phyloP scores from a whole-genome alignment of 75 land plant species.

The Adiantum capillusveneris region DNA sequence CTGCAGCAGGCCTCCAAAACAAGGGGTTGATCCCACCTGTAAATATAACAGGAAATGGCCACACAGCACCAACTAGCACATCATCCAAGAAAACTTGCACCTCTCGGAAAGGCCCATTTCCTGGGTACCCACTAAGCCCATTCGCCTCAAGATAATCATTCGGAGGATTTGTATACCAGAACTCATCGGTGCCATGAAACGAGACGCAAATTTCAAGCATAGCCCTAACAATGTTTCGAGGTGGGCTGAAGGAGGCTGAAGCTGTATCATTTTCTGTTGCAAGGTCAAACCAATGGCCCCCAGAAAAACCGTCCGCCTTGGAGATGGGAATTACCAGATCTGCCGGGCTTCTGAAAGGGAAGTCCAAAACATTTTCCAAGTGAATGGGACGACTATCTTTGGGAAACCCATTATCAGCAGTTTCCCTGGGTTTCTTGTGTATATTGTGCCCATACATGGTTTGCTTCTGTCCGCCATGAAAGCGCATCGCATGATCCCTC shows the following conservation, averaged over 20 bases:
- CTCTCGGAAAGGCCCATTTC: constrained; percentile 62
- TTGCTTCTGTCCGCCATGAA: too few relatives aligned
- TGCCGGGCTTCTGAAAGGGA: constrained; percentile 20
- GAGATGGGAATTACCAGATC: constrained; percentile 61
- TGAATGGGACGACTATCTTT: too few relatives aligned
- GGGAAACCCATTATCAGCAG: too few relatives aligned
- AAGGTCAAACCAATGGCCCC: constrained; percentile 57
- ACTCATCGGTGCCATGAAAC: constrained; percentile 61
- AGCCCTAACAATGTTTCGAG: constrained; percentile 37
- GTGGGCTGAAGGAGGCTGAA: constrained; percentile 16
- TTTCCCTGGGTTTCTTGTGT: too few relatives aligned
- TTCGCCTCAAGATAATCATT: constrained; percentile 47
- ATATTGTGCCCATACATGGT: too few relatives aligned
- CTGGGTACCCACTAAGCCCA: constrained; percentile 35
- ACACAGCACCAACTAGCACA: constrained; percentile 37
- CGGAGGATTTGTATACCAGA: constrained; percentile 78
- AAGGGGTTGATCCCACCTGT: constrained; percentile 70
- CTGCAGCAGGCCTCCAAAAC: constrained; percentile 62
- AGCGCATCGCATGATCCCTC: too few relatives aligned
- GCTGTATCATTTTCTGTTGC: constrained; percentile 21
- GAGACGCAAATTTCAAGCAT: constrained; percentile 63
- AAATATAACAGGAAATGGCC: constrained; percentile 60
- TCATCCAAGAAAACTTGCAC: constrained; percentile 48
- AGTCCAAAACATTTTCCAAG: too few relatives aligned
- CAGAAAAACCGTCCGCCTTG: constrained; percentile 2